These are phyloP conservation scores for Trypanosoma avium DNA, from an alignment of 208 protist genomes.

Conservation along the genomic window DNA sequence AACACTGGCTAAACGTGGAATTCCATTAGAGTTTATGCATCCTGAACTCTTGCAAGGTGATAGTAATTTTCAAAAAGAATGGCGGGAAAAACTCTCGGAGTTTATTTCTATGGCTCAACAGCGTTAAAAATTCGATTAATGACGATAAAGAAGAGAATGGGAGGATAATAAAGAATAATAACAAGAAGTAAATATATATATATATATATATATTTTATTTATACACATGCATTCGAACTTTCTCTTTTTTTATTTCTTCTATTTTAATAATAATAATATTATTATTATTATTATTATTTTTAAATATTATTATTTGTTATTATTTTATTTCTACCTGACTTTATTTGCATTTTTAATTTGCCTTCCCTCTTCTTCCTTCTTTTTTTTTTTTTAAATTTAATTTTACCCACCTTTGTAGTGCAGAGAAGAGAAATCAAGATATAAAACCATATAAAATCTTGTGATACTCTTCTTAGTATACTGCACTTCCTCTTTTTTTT, in stretches of 20 bases:
- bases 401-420: too few relatives aligned
- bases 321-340: constrained; percentile 5
- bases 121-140: background rate
- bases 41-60: constrained; percentile 54
- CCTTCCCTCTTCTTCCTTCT: constrained; percentile 6
- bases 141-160: background rate
- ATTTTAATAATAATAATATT: background rate
- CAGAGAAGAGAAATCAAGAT: too few relatives aligned
- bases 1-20: constrained; percentile 50
- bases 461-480: too few relatives aligned
- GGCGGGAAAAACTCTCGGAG: constrained; percentile 23
- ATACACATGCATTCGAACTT: too few relatives aligned
- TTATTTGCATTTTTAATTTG: background rate
- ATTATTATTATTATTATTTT: background rate
- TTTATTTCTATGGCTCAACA: constrained; percentile 5
- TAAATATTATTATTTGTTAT: background rate
- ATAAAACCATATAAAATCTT: too few relatives aligned
- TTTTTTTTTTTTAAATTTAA: constrained; percentile 3
- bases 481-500: too few relatives aligned
- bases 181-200: too few relatives aligned
- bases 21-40: constrained; percentile 69
- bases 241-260: too few relatives aligned
- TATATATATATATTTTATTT: too few relatives aligned
- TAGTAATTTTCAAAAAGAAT: constrained; percentile 31
- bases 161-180: background rate